A percentile compares a stretch with the other conserved stretches of the same genome.
These are phyloP conservation scores for Fusarium sp. DNA, from an alignment of 2,329 filamentous ascomycete species.

Conservation along the genomic window DNA sequence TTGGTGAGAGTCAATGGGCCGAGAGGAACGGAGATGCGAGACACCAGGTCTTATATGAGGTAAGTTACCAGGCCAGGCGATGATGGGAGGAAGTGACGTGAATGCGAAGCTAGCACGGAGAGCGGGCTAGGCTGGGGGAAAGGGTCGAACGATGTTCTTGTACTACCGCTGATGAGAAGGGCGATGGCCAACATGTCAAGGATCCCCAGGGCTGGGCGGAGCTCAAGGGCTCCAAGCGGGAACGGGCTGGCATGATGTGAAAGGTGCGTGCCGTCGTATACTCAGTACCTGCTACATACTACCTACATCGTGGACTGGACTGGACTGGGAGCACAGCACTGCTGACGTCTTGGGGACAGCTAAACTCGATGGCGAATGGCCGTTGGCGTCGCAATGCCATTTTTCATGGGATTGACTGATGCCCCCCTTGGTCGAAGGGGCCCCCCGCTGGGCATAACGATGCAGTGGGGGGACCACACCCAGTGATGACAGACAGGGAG, in stretches of 20 bases:
- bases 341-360: slow-evolving; percentile 43
- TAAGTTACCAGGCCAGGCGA: slow-evolving; percentile 15
- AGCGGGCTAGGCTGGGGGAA: slow-evolving; percentile 37
- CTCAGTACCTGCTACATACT: slow-evolving; percentile 18
- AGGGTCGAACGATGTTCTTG: slow-evolving; percentile 46
- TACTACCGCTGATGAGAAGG: slow-evolving; percentile 40
- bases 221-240: slow-evolving; percentile 39
- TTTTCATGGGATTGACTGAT: slow-evolving; percentile 46
- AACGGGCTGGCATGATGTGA: slow-evolving; percentile 45
- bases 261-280: slow-evolving; percentile 41
- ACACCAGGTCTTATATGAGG: slow-evolving; percentile 41
- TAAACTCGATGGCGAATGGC: slow-evolving; percentile 44
- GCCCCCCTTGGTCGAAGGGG: slow-evolving; percentile 25
- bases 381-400: slow-evolving; percentile 46
- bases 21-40: slow-evolving; percentile 27
- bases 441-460: slow-evolving; percentile 35
- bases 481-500: slow-evolving; percentile 45
- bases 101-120: slow-evolving; percentile 39
- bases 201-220: slow-evolving; percentile 42
- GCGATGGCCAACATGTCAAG: slow-evolving; percentile 44
- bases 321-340: slow-evolving; percentile 23
- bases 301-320: slow-evolving; percentile 15
- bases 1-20: slow-evolving; percentile 21
- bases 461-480: slow-evolving; percentile 41
- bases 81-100: slow-evolving; percentile 39